Base-by-base conservation (phyloP, 352 stramenopile genomes). In the Pythium aquatile region DNA sequence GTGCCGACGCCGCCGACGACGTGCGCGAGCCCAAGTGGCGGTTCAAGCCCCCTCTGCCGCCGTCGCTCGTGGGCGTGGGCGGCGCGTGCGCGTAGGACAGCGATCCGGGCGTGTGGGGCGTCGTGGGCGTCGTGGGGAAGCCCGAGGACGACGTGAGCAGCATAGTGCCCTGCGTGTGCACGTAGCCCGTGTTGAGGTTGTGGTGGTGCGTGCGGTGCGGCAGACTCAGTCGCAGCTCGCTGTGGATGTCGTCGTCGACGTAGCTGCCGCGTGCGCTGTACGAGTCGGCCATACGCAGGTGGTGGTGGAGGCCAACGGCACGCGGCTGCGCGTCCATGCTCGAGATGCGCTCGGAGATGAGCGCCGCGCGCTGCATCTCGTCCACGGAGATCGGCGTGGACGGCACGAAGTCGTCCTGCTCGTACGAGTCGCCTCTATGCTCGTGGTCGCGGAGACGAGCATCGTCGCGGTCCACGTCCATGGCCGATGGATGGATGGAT, bases 321-420 rank as follows among this genome's bases (percentile, higher is more conserved):
- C 40, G 65, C 26, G 65, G 47, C 46, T 67, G 65, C 8, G 60
- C n/a, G 59, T 65, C 40, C n/a, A 65, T 54, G 46, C 42, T 63
- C 14, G 60, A 63, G 37, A 73, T 69, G 20, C 66, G 60, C 66
- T 69, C 51, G 9, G 60, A 66, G 66, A 73, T 73, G 4, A 73
- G 49, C 33, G 66, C 66, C 7, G 66, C 66, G 51, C 66, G 66
- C 55, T 68, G 55, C 28, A 63, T 33, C 51, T 73, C 66, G 51
- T 68, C 66, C 39, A 54, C 2, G 2, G 66, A 69, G 56, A 73
- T 73, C 17, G 65, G 54, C 35, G 58, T 71, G 16, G 53, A 66
- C 51, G 65, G 58, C 58, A 71, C 54, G 55, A 55, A 44, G 61
- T 69, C 66, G n/a, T 62, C 35, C 16, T 51, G 47, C 60, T 68